Percentiles rank a stretch among this genome's conserved stretches.
Evolutionary conservation across 208 protist species (phyloP).

Genomic region (Willaertia magna): DNA sequence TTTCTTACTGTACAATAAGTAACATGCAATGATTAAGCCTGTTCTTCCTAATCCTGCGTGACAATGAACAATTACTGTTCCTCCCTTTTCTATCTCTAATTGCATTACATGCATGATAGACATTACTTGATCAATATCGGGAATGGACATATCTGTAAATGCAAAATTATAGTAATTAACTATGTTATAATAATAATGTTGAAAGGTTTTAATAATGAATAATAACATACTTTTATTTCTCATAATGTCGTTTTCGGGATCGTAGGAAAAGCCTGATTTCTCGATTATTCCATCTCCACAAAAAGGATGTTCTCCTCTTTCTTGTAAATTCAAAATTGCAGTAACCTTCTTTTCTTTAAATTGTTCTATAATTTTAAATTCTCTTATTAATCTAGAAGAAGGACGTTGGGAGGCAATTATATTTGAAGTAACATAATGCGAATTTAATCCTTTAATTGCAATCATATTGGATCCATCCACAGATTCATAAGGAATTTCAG

Average conservation of each 20-base stretch:
- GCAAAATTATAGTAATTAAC: slow-evolving; percentile 71
- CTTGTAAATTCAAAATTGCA: slow-evolving; percentile 67
- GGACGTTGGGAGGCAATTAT: slow-evolving; percentile 67
- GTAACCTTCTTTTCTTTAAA: slow-evolving; percentile 57
- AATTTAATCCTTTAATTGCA: slow-evolving; percentile 65
- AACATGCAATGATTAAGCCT: slow-evolving; percentile 72
- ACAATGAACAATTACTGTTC: slow-evolving; percentile 68
- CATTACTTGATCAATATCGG: slow-evolving; percentile 62
- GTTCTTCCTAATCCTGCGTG: slow-evolving; percentile 72
- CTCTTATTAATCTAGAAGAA: slow-evolving; percentile 61
- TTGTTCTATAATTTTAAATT: slow-evolving; percentile 60
- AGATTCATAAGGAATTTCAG: too few relatives aligned
- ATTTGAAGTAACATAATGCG: slow-evolving; percentile 60
- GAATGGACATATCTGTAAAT: slow-evolving; percentile 71
- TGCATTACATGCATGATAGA: slow-evolving; percentile 73
- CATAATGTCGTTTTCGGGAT: slow-evolving; percentile 64
- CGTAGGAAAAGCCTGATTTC: slow-evolving; percentile 68
- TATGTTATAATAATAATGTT: not conserved
- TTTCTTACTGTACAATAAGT: slow-evolving; percentile 54
- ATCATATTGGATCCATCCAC: not conserved
- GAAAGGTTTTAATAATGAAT: not conserved
- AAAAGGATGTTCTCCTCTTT: slow-evolving; percentile 70
- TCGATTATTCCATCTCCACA: slow-evolving; percentile 61
- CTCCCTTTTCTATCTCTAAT: slow-evolving; percentile 62
- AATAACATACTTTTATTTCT: slow-evolving; percentile 35